phyloP scores from a whole-genome alignment of 768 basidiomycete genomes.

The Xerocomus brunneocitrinus region DNA sequence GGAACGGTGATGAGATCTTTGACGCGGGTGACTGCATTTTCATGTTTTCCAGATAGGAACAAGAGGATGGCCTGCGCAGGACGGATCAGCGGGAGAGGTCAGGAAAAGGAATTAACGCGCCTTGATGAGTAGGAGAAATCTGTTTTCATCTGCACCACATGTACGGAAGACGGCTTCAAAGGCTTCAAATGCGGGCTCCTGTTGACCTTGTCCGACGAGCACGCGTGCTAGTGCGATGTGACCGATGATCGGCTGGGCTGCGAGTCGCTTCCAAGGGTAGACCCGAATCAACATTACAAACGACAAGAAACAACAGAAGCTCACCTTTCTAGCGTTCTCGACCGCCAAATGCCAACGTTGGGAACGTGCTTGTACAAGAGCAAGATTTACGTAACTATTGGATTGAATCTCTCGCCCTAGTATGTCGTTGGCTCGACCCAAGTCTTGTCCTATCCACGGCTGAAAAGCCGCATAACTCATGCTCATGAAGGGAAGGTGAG shows the following conservation, averaged over 20 bases:
- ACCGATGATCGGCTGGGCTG: not conserved
- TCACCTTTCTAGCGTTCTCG: not conserved
- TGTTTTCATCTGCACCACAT: not conserved
- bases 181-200: not conserved
- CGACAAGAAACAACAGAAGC: not conserved
- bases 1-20: not conserved
- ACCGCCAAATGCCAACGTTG: not conserved
- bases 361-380: not conserved
- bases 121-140: not conserved
- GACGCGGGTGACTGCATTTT: not conserved
- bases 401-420: not conserved
- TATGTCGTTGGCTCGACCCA: not conserved
- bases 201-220: not conserved
- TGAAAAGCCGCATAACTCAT: not conserved
- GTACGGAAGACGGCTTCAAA: not conserved
- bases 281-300: not conserved
- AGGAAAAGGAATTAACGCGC: not conserved
- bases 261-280: not conserved
- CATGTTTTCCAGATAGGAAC: not conserved
- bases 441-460: not conserved
- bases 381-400: not conserved
- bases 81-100: not conserved
- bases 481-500: not conserved
- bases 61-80: not conserved
- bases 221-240: not conserved